Base-by-base conservation (phyloP, 768 basidiomycete genomes). In the Naganishia antarctica region DNA sequence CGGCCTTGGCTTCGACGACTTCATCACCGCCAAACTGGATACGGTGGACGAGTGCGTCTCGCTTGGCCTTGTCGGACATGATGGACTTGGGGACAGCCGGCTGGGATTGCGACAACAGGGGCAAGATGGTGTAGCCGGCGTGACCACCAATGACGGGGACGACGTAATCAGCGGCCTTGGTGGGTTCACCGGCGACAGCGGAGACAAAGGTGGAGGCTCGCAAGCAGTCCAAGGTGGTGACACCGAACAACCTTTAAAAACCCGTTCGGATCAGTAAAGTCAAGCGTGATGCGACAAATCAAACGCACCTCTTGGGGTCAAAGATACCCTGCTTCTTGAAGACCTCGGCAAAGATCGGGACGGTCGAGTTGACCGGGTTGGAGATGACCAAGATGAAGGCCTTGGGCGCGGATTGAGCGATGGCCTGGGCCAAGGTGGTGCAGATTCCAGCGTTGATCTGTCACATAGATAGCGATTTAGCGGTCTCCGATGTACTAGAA, bases 281-380 rank as follows among this genome's bases (percentile, higher is more conserved):
- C n/a, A n/a, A n/a, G n/a, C n/a, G n/a, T n/a, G n/a, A n/a, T n/a
- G n/a, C n/a, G n/a, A n/a, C n/a, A n/a, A n/a, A n/a, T n/a, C n/a
- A n/a, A 58, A 70, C 81, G 43, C 76, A 91, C 93, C 85, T 84
- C 82, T 89, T 96, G 68, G 91, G 88, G 78, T 99, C 86, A 76
- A 88, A 98, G 29, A 90, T 88, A 47, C 86, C 87, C 69, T 87
- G 84, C 79, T 90, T 87, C 85, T 94, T 99, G 81, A 93, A 85
- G 40, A 94, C 87, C 79, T 98, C 94, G 16, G 85, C 91, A 48
- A 91, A 91, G 74, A 99, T 90, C 50, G 96, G 96, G 41, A 98
- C 94, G 41, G 96, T 97, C 45, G 94, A 97, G 84, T 99, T 98
- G 76, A 99, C 94, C 32, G 96, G 96, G 82, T 99, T 99, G 71